Conservation (phyloP, 2,329 filamentous ascomycete genomes). For the Fusarium caatingaense region DNA sequence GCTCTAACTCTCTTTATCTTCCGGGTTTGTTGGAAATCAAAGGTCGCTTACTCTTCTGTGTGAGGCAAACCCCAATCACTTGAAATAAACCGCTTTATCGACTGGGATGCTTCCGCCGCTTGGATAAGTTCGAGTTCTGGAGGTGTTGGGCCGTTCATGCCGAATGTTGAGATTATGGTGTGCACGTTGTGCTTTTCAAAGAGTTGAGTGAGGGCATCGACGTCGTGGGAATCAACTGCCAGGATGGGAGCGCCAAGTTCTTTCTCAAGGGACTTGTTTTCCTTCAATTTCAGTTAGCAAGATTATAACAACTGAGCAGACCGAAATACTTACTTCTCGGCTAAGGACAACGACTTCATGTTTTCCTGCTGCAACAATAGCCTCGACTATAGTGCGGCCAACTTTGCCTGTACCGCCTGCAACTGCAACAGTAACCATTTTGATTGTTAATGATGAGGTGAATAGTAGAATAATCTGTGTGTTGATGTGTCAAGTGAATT, state of each 20-base stretch:
- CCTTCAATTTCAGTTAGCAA: neutral
- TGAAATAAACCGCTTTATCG: slow-evolving; percentile 1
- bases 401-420: slow-evolving; percentile 20
- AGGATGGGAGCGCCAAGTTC: neutral
- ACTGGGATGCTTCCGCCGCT: neutral
- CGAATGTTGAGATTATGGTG: slow-evolving; percentile 6
- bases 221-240: neutral
- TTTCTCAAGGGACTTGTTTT: neutral
- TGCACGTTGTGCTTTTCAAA: slow-evolving; percentile 15
- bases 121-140: slow-evolving; percentile 5
- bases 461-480: accelerated
- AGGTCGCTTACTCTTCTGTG: slow-evolving; percentile 4
- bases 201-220: neutral
- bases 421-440: slow-evolving; percentile 17
- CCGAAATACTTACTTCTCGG: neutral
- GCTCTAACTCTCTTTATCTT: neutral
- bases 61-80: slow-evolving; percentile 13
- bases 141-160: neutral
- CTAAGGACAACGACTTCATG: slow-evolving; percentile 6
- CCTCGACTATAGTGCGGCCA: slow-evolving; percentile 1
- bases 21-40: neutral
- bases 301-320: no score
- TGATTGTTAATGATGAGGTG: neutral
- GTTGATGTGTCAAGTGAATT: neutral
- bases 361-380: slow-evolving; percentile 1